phyloP scores from a whole-genome alignment of 139 green algal genomes.

The Chlamydomonas sp. region DNA sequence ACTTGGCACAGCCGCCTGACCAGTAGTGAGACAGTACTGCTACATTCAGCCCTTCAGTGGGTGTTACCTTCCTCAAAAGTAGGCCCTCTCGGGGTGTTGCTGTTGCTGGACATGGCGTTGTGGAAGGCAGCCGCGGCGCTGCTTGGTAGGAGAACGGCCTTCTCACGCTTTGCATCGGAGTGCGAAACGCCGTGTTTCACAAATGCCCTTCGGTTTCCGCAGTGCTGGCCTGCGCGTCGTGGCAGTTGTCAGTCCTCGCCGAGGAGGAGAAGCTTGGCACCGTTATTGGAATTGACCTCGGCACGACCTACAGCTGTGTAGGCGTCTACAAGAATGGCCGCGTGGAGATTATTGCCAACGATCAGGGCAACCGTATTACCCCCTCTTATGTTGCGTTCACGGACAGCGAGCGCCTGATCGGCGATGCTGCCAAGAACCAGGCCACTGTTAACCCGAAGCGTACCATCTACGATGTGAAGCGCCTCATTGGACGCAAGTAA shows the following conservation, averaged over 20 bases:
- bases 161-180: not conserved
- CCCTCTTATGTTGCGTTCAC: conserved; percentile 99
- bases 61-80: no score
- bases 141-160: conserved; percentile 1
- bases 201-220: not conserved
- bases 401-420: conserved; percentile 99
- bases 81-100: no score
- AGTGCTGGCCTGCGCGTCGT: conserved; percentile 27
- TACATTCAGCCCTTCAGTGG: no score
- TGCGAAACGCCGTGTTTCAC: no score
- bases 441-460: conserved; percentile 91
- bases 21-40: no score
- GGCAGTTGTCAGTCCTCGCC: not conserved
- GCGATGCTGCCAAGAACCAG: conserved; percentile 99
- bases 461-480: conserved; percentile 99
- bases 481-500: conserved; percentile 96
- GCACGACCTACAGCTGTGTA: conserved; percentile 98
- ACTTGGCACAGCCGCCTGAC: no score
- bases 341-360: conserved; percentile 99
- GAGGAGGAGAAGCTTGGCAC: conserved; percentile 75
- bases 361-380: conserved; percentile 99
- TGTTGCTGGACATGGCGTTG: conserved; percentile 30
- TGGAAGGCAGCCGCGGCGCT: conserved; percentile 29
- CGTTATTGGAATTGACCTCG: conserved; percentile 99
- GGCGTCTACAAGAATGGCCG: conserved; percentile 98